Evolutionary conservation across 1,139 yeast genomes (phyloP).

Genomic region (Candida gigantensis): DNA sequence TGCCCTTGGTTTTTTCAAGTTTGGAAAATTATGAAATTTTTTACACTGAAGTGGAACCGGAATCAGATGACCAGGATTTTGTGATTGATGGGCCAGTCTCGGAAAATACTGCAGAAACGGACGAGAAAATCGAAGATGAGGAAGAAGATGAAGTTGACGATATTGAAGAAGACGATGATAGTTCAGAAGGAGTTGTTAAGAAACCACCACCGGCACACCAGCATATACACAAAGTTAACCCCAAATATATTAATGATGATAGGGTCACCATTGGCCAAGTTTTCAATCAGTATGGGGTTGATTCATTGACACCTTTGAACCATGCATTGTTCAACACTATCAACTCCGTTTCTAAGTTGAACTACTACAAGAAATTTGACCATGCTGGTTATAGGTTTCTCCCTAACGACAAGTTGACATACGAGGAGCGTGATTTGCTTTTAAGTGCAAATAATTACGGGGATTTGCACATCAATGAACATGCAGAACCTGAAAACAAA

Average conservation of each 20-base stretch:
- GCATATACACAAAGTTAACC: slow-evolving; percentile 8
- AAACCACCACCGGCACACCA: too few relatives aligned
- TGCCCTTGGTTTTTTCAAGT: slow-evolving; percentile 20
- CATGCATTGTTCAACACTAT: slow-evolving; percentile 42
- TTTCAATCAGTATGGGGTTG: slow-evolving; percentile 44
- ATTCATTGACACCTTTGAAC: slow-evolving; percentile 28
- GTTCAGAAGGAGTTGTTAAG: slow-evolving; percentile 4
- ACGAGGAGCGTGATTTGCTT: slow-evolving; percentile 33
- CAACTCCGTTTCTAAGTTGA: slow-evolving; percentile 36
- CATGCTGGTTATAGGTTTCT: slow-evolving; percentile 22
- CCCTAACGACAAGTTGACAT: slow-evolving; percentile 32
- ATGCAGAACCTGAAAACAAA: slow-evolving; percentile 11
- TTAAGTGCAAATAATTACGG: slow-evolving; percentile 30
- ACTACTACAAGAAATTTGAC: slow-evolving; percentile 31
- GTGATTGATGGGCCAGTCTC: too few relatives aligned
- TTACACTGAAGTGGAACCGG: too few relatives aligned
- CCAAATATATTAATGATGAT: slow-evolving; percentile 17
- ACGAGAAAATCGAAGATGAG: slow-evolving; percentile 9
- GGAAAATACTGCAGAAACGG: slow-evolving; percentile 9
- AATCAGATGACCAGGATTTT: too few relatives aligned
- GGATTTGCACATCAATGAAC: slow-evolving; percentile 23
- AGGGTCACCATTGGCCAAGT: slow-evolving; percentile 39
- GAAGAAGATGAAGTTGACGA: slow-evolving; percentile 11
- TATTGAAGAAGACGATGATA: slow-evolving; percentile 9
- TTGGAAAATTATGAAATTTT: slow-evolving; percentile 18